phyloP scores from a whole-genome alignment of 179 eudicot genomes.

The Spinacia oleracea region DNA sequence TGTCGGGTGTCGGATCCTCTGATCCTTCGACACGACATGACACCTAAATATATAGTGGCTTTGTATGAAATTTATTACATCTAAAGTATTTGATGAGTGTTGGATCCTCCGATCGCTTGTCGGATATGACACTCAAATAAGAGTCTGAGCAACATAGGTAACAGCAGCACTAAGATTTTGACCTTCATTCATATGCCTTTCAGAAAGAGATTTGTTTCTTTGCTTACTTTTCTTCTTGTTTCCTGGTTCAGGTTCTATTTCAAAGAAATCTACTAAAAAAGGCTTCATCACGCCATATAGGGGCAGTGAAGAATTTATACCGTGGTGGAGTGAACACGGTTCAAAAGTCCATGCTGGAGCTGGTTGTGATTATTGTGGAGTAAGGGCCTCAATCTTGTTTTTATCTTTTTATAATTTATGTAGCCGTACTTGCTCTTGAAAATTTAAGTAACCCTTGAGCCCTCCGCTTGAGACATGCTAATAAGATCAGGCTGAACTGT shows the following conservation, averaged over 20 bases:
- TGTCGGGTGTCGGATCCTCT: too few relatives aligned
- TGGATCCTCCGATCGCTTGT: too few relatives aligned
- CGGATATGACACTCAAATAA: too few relatives aligned
- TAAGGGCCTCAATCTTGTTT: slow-evolving; percentile 25
- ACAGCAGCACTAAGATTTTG: not conserved
- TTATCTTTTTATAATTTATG: not conserved
- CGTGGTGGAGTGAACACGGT: slow-evolving; percentile 37
- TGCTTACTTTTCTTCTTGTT: not conserved
- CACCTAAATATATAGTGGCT: too few relatives aligned
- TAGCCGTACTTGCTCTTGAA: not conserved
- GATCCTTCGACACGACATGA: too few relatives aligned
- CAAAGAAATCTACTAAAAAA: slow-evolving; percentile 33
- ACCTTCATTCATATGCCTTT: not conserved
- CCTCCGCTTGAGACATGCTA: not conserved
- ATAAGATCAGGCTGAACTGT: not conserved
- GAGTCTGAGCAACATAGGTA: too few relatives aligned
- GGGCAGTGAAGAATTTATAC: slow-evolving; percentile 29
- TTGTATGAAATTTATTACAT: too few relatives aligned
- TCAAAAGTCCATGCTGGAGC: slow-evolving; percentile 48
- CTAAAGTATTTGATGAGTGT: too few relatives aligned
- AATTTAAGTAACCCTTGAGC: not conserved
- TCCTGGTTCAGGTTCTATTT: slow-evolving; percentile 37
- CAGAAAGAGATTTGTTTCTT: not conserved
- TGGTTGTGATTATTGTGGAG: slow-evolving; percentile 83
- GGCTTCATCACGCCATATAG: slow-evolving; percentile 16